Evolutionary conservation across 352 stramenopile genomes (phyloP), one percentile per base, ranked within the genome.

Genomic region (Aphanomyces invadans): DNA sequence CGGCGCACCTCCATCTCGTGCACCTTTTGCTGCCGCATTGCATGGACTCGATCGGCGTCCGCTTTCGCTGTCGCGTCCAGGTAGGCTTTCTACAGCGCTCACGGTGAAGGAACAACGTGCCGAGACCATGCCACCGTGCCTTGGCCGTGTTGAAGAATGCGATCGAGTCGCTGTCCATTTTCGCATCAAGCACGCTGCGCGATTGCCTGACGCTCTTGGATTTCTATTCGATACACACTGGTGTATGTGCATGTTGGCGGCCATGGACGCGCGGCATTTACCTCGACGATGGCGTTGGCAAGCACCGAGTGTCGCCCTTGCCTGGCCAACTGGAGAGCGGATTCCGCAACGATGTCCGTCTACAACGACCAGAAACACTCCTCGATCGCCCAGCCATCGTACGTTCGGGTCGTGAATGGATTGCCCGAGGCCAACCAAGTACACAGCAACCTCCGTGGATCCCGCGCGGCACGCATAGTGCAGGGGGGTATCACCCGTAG

Each of bases 391-490:
- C n/a, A n/a, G n/a, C n/a, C n/a, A n/a, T n/a, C n/a, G n/a, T 38
- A 57, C 49, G 25, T 57, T 57, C 11, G 25, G 15, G 15, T 32
- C 12, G 51, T 65, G 57, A 36, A 54, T 55, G 5, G 57, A 65
- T 4, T 33, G 28, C 9, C 57, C 57, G 7, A 39, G 45, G 7
- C 28, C 17, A 19, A 65, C 57, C 15, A 65, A n/a, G 19, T 55
- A 52, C 28, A 52, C 26, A 0, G 57, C 57, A 4, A 46, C 33
- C 5, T 49, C 15, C 17, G 23, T 49, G 11, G 57, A 12, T 28
- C 45, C 45, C 7, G n/a, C 10, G n/a, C 45, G 57, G n/a, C 57
- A 65, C 4, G 57, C 57, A 31, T 56, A 59, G 31, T 65, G 57
- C 57, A 65, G 39, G 21, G 32, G 36, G 12, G 57, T 53, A 38